These are phyloP conservation scores for Picea abies DNA, from an alignment of 83 land plant genomes.

Conservation along the genomic window DNA sequence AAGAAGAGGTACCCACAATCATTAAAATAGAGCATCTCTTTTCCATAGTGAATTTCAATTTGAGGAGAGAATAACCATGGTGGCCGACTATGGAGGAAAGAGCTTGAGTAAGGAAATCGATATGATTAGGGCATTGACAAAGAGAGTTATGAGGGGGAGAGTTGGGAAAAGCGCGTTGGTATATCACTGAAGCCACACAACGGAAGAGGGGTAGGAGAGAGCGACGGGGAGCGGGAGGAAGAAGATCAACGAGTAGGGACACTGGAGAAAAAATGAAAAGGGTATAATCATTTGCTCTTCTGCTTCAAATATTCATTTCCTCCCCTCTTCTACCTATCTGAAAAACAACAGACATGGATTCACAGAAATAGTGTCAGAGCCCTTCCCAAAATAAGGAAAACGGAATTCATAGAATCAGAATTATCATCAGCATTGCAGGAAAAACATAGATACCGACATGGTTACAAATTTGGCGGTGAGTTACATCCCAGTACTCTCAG, in stretches of 20 bases:
- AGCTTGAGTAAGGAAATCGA: neutral
- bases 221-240: neutral
- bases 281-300: neutral
- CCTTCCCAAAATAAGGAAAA: neutral
- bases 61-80: too few relatives aligned
- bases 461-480: neutral
- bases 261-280: neutral
- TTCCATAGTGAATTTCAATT: too few relatives aligned
- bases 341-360: neutral
- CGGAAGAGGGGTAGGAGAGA: neutral
- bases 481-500: neutral
- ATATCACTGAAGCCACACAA: too few relatives aligned
- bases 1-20: too few relatives aligned
- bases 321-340: neutral
- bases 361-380: neutral
- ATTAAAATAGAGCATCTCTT: too few relatives aligned
- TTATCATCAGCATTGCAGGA: slow-evolving; percentile 5
- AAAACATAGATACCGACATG: neutral
- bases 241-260: neutral
- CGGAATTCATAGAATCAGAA: neutral
- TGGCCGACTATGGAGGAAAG: too few relatives aligned
- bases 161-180: neutral
- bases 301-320: neutral
- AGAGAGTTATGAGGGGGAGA: neutral
- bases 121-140: neutral